These are phyloP conservation scores for Lolium perenne DNA, from an alignment of 176 grass and related monocot genomes.

Conservation along the genomic window DNA sequence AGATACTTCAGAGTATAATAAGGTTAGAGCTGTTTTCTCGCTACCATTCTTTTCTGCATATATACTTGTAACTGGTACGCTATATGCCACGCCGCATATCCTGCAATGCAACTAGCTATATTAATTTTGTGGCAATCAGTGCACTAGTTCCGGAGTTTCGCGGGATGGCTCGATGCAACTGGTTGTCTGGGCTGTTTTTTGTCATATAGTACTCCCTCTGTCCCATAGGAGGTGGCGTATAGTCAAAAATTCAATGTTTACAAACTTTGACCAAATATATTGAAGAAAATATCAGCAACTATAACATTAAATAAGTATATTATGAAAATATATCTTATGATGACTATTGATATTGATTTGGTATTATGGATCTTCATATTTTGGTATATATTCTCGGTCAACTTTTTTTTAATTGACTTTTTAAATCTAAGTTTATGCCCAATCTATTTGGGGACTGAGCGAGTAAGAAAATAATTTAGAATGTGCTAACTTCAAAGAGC, in stretches of 20 bases:
- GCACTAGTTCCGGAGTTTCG: not conserved
- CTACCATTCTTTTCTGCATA: constrained; percentile 10
- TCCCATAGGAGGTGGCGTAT: too few relatives aligned
- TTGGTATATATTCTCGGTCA: too few relatives aligned
- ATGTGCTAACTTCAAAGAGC: constrained; percentile 2
- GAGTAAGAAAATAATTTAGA: not conserved
- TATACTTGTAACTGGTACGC: constrained; percentile 17
- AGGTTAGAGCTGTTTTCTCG: constrained; percentile 50
- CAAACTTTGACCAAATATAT: too few relatives aligned
- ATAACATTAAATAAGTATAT: too few relatives aligned
- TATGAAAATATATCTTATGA: too few relatives aligned
- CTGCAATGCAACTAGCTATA: not conserved
- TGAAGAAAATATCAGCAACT: too few relatives aligned
- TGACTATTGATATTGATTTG: too few relatives aligned
- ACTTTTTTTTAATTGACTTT: too few relatives aligned
- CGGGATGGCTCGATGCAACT: not conserved
- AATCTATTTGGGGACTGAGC: too few relatives aligned
- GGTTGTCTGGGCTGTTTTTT: not conserved
- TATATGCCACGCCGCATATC: not conserved
- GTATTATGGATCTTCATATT: too few relatives aligned
- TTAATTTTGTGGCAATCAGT: not conserved
- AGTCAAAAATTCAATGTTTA: too few relatives aligned
- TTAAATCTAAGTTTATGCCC: too few relatives aligned
- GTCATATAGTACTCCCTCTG: not conserved
- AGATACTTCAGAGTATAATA: constrained; percentile 80